Percentiles rank a stretch among this genome's conserved stretches.
phyloP scores from a whole-genome alignment of 768 basidiomycete genomes.

The Collybiopsis confluens region DNA sequence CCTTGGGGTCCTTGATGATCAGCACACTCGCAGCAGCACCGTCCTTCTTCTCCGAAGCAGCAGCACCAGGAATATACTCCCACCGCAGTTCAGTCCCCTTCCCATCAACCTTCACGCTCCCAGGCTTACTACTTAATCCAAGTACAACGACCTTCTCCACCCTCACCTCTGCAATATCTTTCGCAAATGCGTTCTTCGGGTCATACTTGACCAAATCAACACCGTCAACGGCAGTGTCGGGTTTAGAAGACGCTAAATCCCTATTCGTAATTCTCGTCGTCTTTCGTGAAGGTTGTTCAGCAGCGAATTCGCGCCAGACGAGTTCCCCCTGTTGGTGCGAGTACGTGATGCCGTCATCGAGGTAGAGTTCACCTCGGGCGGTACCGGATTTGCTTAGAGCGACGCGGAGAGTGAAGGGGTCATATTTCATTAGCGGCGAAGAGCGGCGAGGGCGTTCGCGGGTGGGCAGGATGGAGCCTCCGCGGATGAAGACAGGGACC shows the following conservation, averaged over 20 bases:
- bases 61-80: slow-evolving; percentile 59
- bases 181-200: slow-evolving; percentile 63
- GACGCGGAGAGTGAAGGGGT: slow-evolving; percentile 89
- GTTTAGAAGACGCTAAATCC: slow-evolving; percentile 47
- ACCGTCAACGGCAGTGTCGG: slow-evolving; percentile 46
- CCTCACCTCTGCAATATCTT: slow-evolving; percentile 60
- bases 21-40: slow-evolving; percentile 70
- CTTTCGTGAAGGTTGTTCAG: slow-evolving; percentile 42
- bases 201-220: slow-evolving; percentile 47
- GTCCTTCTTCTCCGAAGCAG: slow-evolving; percentile 53
- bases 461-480: slow-evolving; percentile 85
- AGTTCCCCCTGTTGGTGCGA: slow-evolving; percentile 71
- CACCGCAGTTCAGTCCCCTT: slow-evolving; percentile 51
- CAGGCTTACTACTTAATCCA: slow-evolving; percentile 64
- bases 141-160: slow-evolving; percentile 82
- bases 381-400: slow-evolving; percentile 57
- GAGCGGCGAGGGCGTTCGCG: slow-evolving; percentile 85
- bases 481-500: slow-evolving; percentile 83
- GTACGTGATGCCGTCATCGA: slow-evolving; percentile 91
- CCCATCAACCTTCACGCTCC: slow-evolving; percentile 47
- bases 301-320: slow-evolving; percentile 76
- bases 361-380: slow-evolving; percentile 85
- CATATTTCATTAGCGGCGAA: slow-evolving; percentile 81
- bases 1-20: slow-evolving; percentile 71
- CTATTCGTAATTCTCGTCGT: slow-evolving; percentile 46